Base-by-base conservation (phyloP, 75 land plant genomes). In the Selaginella tamariscina region DNA sequence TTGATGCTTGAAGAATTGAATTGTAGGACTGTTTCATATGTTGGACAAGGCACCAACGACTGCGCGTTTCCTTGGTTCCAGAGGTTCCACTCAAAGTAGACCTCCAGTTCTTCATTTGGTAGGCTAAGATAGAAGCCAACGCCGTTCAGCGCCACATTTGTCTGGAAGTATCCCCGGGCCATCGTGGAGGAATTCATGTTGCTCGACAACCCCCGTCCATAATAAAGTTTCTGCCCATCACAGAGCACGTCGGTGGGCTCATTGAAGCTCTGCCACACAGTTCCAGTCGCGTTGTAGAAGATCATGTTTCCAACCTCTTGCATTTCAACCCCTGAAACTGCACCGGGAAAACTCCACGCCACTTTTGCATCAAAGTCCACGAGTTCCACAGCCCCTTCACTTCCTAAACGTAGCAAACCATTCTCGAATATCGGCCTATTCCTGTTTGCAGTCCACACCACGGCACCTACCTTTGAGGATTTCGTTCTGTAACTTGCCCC, bases 211-310 rank as follows among this genome's bases (percentile, higher is more conserved):
- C 49, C 11, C 49, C 15, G 49, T 15, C 49, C 49, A 5, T 5
- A 5, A 15, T 5, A 39, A 5, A 39, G 5, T 15, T 39, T 39
- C 49, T 39, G 49, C 49, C 49, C 49, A 5, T 39, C 49, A 15
- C 5, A 15, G 49, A 39, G 5, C 11, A 39, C 49, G 15, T 39
- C 49, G 49, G 18, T 59, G 62, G 62, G 62, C 8, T 23, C 8
- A n/a, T 59, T 21, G 26, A 59, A 59, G 26, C 62, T 59, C 62
- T 59, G 62, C 62, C 62, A 59, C n/a, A 59, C 62, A 5, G 8
- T 2, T 5, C n/a, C 62, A n/a, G 18, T 8, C 9, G 21, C 62
- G 26, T 59, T n/a, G 23, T n/a, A n/a, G 62, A 27, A 5, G 8
- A 59, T 21, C 5, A 21, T 2, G 21, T 59, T 59, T 21, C 62